A percentile compares a stretch with the other conserved stretches of the same genome.
Evolutionary conservation across 441 rosid genomes (phyloP).

Genomic region (Eruca vesicaria): DNA sequence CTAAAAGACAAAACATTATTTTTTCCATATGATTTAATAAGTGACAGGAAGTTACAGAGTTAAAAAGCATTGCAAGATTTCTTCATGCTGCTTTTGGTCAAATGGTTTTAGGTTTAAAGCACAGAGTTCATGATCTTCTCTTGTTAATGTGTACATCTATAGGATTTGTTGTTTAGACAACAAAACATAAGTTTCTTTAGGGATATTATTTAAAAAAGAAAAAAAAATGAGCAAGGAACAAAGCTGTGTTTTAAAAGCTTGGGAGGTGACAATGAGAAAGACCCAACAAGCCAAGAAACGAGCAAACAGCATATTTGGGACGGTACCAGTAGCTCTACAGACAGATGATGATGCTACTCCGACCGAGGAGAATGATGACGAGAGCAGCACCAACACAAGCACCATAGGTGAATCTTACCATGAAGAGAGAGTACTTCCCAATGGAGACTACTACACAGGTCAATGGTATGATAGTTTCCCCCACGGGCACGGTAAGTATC

Average conservation of each 20-base stretch:
- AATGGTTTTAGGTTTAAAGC: constrained; percentile 22
- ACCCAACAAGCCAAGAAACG: constrained; percentile 58
- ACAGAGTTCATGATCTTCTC: constrained; percentile 20
- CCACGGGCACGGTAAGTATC: constrained; percentile 63
- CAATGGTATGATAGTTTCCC: constrained; percentile 64
- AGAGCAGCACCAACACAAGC: constrained; percentile 17
- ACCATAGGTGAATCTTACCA: constrained; percentile 40
- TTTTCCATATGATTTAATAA: constrained; percentile 1
- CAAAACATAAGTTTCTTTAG: not conserved
- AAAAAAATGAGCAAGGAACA: constrained; percentile 48
- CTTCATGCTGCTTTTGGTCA: constrained; percentile 18
- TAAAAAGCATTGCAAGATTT: not conserved
- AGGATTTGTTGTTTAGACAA: constrained; percentile 14
- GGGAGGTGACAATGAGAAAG: constrained; percentile 56
- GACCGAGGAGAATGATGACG: constrained; percentile 29
- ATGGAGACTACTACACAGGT: constrained; percentile 69
- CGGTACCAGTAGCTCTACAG: constrained; percentile 44
- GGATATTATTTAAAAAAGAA: not conserved
- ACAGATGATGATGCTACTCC: constrained; percentile 41
- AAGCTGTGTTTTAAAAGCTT: constrained; percentile 46
- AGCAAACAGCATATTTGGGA: constrained; percentile 55
- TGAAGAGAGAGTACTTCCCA: constrained; percentile 51
- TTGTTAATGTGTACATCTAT: constrained; percentile 26
- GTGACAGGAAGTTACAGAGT: constrained; percentile 3
- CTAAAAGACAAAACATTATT: constrained; percentile 10